Evolutionary conservation across 2,329 filamentous ascomycete genomes (phyloP), one percentile per base, ranked within the genome.

Genomic region (Cladophialophora psammophila): DNA sequence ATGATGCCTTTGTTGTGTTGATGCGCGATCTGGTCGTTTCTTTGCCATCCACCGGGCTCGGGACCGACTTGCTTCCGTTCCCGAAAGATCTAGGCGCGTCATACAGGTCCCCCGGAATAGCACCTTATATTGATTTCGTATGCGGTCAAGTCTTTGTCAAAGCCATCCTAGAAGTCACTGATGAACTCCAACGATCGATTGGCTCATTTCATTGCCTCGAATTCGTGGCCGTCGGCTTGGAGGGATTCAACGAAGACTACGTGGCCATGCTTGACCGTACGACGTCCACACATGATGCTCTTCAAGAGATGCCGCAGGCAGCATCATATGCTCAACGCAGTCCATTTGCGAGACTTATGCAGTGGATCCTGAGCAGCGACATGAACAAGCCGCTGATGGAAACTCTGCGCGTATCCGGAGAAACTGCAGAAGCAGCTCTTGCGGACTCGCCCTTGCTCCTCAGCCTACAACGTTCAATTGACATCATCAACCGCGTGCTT

Each of bases 351-450:
- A 88, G 96, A 66, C 90, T 96, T 15, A 97, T 98, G 91, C 95
- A 99, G 76, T 98, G 95, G 93, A 87, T 99, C 79, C 97, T 96
- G 79, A 97, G 96, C 76, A 92, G 96, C 74, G 92, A 91, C 71
- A 92, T 97, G 26, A 88, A 96, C 74, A 87, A 87, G 71, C 87
- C 90, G 13, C 80, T 99, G 1, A 94, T 97, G 78, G 85, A 87
- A 64, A 87, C 91, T 10, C 87, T 95, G 35, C 91, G 94, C 72
- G 90, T 96, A 76, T 88, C 94, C 72, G 81, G 90, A 15, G 83
- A 85, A 7, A 89, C 91, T 66, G 86, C 97, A 48, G 88, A 91
- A 68, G 88, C 87, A 72, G 87, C 92, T 10, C 82, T 88, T 4
- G 87, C 90, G 1, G 90, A 93, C 72, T 96, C 94, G 5, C 92